Conservation (phyloP, 345 rosid genomes). For the Heritiera littoralis region DNA sequence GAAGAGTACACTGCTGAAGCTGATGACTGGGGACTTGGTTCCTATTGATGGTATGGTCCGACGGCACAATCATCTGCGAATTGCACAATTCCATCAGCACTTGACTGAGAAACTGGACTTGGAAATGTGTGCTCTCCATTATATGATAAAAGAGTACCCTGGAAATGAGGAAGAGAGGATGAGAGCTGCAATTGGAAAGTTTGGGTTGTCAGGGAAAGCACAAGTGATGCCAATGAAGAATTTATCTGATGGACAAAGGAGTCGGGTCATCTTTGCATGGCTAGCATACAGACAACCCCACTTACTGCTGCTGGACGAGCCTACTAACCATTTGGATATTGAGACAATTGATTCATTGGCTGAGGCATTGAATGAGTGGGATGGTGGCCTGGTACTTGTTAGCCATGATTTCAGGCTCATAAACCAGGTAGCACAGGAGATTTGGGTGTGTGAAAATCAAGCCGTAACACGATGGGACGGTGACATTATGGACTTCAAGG, state of each 20-base stretch:
- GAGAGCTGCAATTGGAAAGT: constrained; percentile 87
- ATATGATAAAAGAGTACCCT: constrained; percentile 80
- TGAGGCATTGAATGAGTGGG: constrained; percentile 84
- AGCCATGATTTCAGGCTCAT: constrained; percentile 88
- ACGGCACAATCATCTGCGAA: constrained; percentile 88
- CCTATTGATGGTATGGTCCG: constrained; percentile 96
- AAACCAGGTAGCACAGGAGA: constrained; percentile 81
- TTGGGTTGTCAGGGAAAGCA: constrained; percentile 89
- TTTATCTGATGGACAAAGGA: constrained; percentile 92
- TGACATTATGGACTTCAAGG: constrained; percentile 78
- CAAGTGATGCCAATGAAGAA: constrained; percentile 96
- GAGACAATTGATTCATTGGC: constrained; percentile 93
- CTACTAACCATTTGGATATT: constrained; percentile 91
- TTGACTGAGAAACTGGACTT: constrained; percentile 90
- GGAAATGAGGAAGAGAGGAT: constrained; percentile 93
- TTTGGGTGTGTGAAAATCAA: constrained; percentile 85
- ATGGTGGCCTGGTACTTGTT: constrained; percentile 78
- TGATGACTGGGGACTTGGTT: constrained; percentile 83
- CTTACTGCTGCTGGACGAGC: constrained; percentile 89
- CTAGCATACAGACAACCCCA: constrained; percentile 91
- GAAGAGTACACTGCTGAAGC: constrained; percentile 90
- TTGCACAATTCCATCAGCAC: constrained; percentile 94
- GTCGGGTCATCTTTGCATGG: constrained; percentile 95
- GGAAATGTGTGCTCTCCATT: constrained; percentile 72
- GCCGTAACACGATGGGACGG: constrained; percentile 69